Base-by-base conservation (phyloP, 345 rosid species). In the Draba incana region DNA sequence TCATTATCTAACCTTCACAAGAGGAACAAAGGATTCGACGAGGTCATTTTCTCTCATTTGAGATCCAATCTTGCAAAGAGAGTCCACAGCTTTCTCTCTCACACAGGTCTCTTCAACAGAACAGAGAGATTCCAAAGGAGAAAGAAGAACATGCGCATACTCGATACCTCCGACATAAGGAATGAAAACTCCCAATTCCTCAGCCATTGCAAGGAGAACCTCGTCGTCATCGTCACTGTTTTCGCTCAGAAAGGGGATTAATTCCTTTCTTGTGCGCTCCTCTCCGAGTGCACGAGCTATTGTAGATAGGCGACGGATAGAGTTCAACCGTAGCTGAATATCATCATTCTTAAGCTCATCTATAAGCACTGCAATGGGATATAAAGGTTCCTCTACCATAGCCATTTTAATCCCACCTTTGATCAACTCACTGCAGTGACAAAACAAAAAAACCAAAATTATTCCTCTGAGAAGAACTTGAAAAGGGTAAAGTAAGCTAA, bases 271-370 rank as follows among this genome's bases (percentile, higher is more conserved):
- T 0, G 97, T 90, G 53, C 96, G 81, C 54, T 92, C 98, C 78
- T 93, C 98, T 15, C 98, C 97, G 45, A 93, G 97, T 13, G 98
- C 98, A 45, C 94, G 94, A 2, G 97, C 97, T 41, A 93, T 93
- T 0, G 98, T 93, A 33, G 98, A 90, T 23, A 93, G 73, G 57
- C 96, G 82, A 16, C 96, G 88, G 48, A 93, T 93, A 0, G 98
- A 90, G 82, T 88, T 88, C 79, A 93, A 69, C 1, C 98, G 84
- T 12, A 93, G 92, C 80, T 93, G 98, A 49, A 93, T 93, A 72
- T 93, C 97, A 65, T 93, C 98, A 62, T 93, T 90, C 79, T 93
- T 90, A 20, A 93, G 82, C 86, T 93, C 96, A 25, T 90, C 97
- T 52, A 90, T 93, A 39, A 93, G 86, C 41, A 93, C 79, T 2